These are phyloP conservation scores for Magnaporthales sp. DNA, from an alignment of 2,329 filamentous ascomycete species.

Conservation along the genomic window DNA sequence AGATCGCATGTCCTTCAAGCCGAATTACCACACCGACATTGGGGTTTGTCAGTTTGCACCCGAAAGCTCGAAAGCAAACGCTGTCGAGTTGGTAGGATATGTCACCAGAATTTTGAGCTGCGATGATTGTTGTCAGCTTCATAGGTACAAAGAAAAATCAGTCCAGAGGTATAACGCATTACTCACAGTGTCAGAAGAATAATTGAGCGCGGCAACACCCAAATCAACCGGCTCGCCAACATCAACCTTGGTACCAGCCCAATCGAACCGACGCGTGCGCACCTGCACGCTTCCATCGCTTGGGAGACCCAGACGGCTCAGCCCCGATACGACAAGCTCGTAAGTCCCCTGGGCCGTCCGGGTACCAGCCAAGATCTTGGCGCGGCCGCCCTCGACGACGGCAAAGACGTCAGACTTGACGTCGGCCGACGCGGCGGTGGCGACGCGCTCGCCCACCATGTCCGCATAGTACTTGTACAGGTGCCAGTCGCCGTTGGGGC, in stretches of 20 bases:
- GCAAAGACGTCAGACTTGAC: constrained; percentile 4
- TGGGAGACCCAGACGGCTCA: neutral
- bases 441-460: constrained; percentile 5
- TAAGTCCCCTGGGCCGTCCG: neutral
- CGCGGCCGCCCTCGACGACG: neutral
- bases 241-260: neutral
- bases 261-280: neutral
- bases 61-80: neutral
- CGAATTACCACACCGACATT: too few relatives aligned
- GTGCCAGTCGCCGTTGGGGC: neutral
- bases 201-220: neutral
- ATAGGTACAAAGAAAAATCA: too few relatives aligned
- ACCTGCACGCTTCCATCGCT: neutral
- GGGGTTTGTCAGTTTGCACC: neutral
- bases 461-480: constrained; percentile 6
- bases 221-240: neutral
- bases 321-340: neutral
- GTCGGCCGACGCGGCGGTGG: constrained; percentile 4
- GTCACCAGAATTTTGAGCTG: neutral
- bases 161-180: too few relatives aligned
- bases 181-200: neutral
- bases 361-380: neutral
- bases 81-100: neutral
- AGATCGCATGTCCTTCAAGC: too few relatives aligned
- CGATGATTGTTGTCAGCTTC: neutral